Evolutionary conservation across 768 basidiomycete genomes (phyloP).

Genomic region (Lactarius evosmus): DNA sequence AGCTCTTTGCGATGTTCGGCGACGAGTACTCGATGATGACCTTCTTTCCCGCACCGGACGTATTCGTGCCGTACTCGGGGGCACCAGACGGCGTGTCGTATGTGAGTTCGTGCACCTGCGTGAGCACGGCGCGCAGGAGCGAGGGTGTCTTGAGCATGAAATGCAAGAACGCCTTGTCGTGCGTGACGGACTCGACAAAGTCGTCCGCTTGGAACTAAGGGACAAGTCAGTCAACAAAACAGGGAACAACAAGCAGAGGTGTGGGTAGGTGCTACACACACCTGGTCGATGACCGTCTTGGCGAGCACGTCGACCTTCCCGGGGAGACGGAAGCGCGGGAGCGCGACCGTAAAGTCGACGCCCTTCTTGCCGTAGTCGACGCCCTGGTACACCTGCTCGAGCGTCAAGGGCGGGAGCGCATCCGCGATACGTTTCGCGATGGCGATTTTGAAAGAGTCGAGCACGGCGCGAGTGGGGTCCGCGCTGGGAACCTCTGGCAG

Average conservation of each 20-base stretch:
- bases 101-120: constrained; percentile 72
- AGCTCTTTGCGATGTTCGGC: constrained; percentile 96
- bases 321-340: constrained; percentile 86
- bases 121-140: constrained; percentile 63
- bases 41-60: constrained; percentile 74
- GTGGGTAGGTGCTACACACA: constrained; percentile 32
- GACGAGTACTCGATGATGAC: constrained; percentile 90
- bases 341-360: constrained; percentile 87
- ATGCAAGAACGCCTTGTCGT: constrained; percentile 78
- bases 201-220: constrained; percentile 80
- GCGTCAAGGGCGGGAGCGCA: constrained; percentile 56
- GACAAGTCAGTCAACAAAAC: background rate
- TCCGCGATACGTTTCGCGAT: constrained; percentile 72
- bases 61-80: constrained; percentile 81
- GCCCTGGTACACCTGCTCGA: constrained; percentile 79
- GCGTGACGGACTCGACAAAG: constrained; percentile 65
- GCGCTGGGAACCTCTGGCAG: constrained; percentile 44
- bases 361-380: constrained; percentile 92
- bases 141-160: constrained; percentile 68
- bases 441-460: constrained; percentile 79
- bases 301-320: constrained; percentile 81
- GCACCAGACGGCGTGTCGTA: constrained; percentile 53
- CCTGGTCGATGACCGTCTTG: constrained; percentile 66
- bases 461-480: constrained; percentile 61
- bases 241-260: background rate